Evolutionary conservation across 306 rosid species (phyloP), one percentile per base, ranked within the genome.

Genomic region (Acmispon strigosus): DNA sequence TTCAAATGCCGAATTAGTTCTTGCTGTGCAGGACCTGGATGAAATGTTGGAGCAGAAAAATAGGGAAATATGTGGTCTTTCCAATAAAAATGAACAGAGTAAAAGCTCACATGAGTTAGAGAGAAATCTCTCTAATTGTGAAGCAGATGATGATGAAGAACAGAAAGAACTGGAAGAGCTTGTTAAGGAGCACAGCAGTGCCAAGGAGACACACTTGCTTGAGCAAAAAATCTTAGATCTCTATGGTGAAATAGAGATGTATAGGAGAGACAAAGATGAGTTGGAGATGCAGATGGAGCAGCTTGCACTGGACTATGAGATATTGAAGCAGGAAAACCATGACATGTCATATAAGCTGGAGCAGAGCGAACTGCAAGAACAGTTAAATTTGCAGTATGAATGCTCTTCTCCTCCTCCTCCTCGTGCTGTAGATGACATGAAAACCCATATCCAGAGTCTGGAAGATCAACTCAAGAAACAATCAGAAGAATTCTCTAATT

Each of bases 201-300:
- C 76, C 71, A 88, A 80, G 78, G 91, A 86, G 64, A 79, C 93
- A 58, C 79, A 82, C 43, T 59, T 83, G 36, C 79, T 91, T 53
- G 97, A 87, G 82, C 89, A 85, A 76, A 88, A 86, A 76, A 80
- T 91, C 66, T 57, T 70, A 17, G 96, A 95, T 70, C 96, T 95
- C 69, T 79, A 79, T 69, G 75, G 92, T 27, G 97, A 91, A 82
- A 80, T 95, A 74, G 99, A 95, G 81, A 83, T 89, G 73, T 89
- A 86, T 73, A 87, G 84, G 64, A 84, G 92, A 82, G 96, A 95
- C 75, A 95, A 84, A 84, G 99, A 95, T 60, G 99, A 91, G 73
- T 81, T 95, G 20, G 99, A 95, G 83, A 91, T 89, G 91, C 97
- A 89, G 80, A 85, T 95, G 87, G 99, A 95, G 84, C 99, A 95